Conservation (phyloP, 495 filamentous ascomycete species). For the Hyaloscypha finlandica region DNA sequence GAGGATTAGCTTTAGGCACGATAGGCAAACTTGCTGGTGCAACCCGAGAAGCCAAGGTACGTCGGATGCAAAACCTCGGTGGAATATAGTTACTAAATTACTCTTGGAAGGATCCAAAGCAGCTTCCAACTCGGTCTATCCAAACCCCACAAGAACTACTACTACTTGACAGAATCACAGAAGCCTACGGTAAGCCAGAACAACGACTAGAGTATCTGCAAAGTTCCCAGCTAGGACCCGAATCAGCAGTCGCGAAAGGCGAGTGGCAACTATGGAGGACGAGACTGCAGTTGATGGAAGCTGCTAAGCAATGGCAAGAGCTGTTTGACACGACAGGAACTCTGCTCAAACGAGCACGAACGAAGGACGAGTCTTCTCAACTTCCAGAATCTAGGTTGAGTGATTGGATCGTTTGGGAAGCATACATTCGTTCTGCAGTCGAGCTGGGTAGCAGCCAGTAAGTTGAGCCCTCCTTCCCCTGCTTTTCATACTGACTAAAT, state of each 20-base stretch:
- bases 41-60: slow-evolving; percentile 21
- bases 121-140: slow-evolving; percentile 28
- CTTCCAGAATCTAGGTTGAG: slow-evolving; percentile 24
- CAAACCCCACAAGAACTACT: slow-evolving; percentile 34
- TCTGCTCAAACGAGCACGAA: slow-evolving; percentile 28
- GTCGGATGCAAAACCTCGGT: not conserved
- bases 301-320: slow-evolving; percentile 27
- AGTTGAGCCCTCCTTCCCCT: not conserved
- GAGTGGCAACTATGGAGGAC: slow-evolving; percentile 32
- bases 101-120: slow-evolving; percentile 18
- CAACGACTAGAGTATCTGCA: slow-evolving; percentile 29
- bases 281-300: slow-evolving; percentile 24
- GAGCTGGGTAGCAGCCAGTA: slow-evolving; percentile 23
- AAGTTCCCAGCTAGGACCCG: slow-evolving; percentile 30
- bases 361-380: slow-evolving; percentile 26
- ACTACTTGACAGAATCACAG: slow-evolving; percentile 28
- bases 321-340: slow-evolving; percentile 22
- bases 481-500: not conserved
- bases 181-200: slow-evolving; percentile 18
- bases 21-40: slow-evolving; percentile 30
- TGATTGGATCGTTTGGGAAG: slow-evolving; percentile 35
- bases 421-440: slow-evolving; percentile 22
- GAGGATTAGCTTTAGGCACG: slow-evolving; percentile 24
- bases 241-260: slow-evolving; percentile 31
- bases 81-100: not conserved